Evolutionary conservation across 192 early-diverging fungal genomes (phyloP), one percentile per base, ranked within the genome.

Genomic region (Bifiguratus adelaidae): DNA sequence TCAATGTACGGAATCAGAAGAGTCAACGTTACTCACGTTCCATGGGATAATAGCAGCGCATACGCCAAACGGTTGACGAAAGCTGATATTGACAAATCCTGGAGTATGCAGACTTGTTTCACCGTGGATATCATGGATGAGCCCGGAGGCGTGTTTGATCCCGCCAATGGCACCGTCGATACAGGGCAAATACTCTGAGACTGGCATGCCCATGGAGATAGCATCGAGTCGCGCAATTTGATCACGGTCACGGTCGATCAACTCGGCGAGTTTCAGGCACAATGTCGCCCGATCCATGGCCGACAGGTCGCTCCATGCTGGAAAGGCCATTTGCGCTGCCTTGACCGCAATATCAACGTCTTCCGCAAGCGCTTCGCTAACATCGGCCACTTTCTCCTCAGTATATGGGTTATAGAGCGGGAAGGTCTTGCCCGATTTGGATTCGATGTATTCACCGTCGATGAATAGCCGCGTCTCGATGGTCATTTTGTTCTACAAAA

Each of bases 121-220:
- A 19, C 41, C 41, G 0, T 18, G 23, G 7, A 25, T 50, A 35
- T 50, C 55, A 24, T 36, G 35, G 1, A 36, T 23, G 41, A 73
- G 60, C 22, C 63, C 68, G 42, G 69, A 54, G 11, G 75, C 53
- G 63, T 87, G 75, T n/a, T 75, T 58, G 8, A 80, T 66, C 42
- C 55, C 67, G n/a, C 74, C 65, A 33, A n/a, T n/a, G 3, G 82
- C 72, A 52, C 85, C 86, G n/a, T n/a, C n/a, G n/a, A n/a, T n/a
- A n/a, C n/a, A n/a, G n/a, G n/a, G n/a, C n/a, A n/a, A n/a, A n/a
- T n/a, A n/a, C n/a, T n/a, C n/a, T n/a, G n/a, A n/a, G n/a, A n/a
- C n/a, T n/a, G n/a, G n/a, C 53, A 85, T 88, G 15, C 85, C 88
- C 41, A 81, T 82, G 57, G 86, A 83, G 30, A 63, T n/a, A 15